Percentiles rank a stretch among this genome's conserved stretches.
Conservation (phyloP, 1,284 basidiomycete genomes). For the Stereum hirsutum region DNA sequence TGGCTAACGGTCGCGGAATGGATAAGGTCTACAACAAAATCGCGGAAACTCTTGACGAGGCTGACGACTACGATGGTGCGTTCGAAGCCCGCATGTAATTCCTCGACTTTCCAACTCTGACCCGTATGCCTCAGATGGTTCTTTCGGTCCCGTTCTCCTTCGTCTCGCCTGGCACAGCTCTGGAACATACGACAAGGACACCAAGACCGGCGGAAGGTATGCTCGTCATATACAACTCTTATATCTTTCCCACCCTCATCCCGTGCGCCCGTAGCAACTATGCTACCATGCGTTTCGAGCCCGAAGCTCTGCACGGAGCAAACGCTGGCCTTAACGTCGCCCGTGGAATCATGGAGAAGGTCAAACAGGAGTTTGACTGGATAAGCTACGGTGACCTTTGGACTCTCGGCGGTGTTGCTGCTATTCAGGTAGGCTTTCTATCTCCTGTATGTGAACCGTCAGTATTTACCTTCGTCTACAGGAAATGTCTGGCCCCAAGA, state of each 20-base stretch:
- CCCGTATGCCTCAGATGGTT: constrained; percentile 57
- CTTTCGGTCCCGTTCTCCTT: constrained; percentile 84
- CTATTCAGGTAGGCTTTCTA: constrained; percentile 50
- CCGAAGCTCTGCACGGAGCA: constrained; percentile 79
- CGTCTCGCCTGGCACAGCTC: constrained; percentile 93
- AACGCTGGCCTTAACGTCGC: constrained; percentile 85
- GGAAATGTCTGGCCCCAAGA: constrained; percentile 77
- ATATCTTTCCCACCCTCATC: constrained; percentile 3
- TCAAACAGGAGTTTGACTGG: constrained; percentile 85
- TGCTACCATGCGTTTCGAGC: constrained; percentile 91
- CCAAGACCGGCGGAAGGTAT: constrained; percentile 81
- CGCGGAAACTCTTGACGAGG: constrained; percentile 68
- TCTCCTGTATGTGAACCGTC: not conserved
- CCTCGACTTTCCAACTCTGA: constrained; percentile 2
- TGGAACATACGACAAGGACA: constrained; percentile 87
- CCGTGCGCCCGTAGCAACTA: constrained; percentile 56
- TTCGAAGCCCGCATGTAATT: constrained; percentile 9
- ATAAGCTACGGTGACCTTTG: constrained; percentile 92
- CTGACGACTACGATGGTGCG: constrained; percentile 73
- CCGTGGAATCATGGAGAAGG: constrained; percentile 76
- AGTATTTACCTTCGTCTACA: constrained; percentile 13
- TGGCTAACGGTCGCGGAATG: not conserved
- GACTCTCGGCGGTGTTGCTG: constrained; percentile 84
- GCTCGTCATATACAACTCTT: constrained; percentile 9
- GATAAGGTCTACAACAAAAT: constrained; percentile 80